A percentile compares a stretch with the other conserved stretches of the same genome.
These are phyloP conservation scores for Tuber magnatum DNA, from an alignment of 495 filamentous ascomycete genomes.

Conservation along the genomic window DNA sequence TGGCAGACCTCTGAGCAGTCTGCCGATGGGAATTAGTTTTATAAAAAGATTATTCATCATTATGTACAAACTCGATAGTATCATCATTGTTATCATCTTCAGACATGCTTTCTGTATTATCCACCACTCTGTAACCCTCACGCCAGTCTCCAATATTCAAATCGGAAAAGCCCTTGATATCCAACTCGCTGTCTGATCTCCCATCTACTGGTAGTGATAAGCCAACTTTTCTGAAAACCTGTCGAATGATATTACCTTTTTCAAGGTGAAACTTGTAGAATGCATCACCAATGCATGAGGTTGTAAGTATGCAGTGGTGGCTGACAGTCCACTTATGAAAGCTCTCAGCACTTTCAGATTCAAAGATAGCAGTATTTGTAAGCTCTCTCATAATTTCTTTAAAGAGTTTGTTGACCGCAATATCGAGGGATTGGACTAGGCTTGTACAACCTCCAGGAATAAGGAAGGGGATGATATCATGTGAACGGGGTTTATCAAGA, in stretches of 20 bases:
- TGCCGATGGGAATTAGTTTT: too few relatives aligned
- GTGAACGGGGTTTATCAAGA: too few relatives aligned
- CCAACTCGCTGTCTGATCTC: background rate
- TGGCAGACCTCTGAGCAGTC: too few relatives aligned
- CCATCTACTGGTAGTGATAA: background rate
- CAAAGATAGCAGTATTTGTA: slow-evolving; percentile 5
- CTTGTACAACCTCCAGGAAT: too few relatives aligned
- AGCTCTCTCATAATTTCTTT: slow-evolving; percentile 3
- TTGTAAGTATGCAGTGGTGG: background rate
- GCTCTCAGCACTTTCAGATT: background rate
- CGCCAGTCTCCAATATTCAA: background rate
- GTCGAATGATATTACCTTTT: background rate
- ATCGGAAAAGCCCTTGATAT: slow-evolving; percentile 11
- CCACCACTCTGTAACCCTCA: too few relatives aligned
- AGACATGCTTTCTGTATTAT: too few relatives aligned
- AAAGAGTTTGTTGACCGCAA: background rate
- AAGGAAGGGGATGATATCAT: too few relatives aligned
- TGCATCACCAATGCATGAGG: slow-evolving; percentile 10
- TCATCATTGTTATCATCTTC: too few relatives aligned
- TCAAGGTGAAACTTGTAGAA: slow-evolving; percentile 6
- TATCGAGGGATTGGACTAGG: too few relatives aligned
- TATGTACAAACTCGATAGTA: too few relatives aligned
- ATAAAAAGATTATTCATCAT: too few relatives aligned
- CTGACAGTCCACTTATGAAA: slow-evolving; percentile 7
- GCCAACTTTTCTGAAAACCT: background rate